Evolutionary conservation across 306 rosid genomes (phyloP).

Genomic region (Gynostemma pentaphyllum): DNA sequence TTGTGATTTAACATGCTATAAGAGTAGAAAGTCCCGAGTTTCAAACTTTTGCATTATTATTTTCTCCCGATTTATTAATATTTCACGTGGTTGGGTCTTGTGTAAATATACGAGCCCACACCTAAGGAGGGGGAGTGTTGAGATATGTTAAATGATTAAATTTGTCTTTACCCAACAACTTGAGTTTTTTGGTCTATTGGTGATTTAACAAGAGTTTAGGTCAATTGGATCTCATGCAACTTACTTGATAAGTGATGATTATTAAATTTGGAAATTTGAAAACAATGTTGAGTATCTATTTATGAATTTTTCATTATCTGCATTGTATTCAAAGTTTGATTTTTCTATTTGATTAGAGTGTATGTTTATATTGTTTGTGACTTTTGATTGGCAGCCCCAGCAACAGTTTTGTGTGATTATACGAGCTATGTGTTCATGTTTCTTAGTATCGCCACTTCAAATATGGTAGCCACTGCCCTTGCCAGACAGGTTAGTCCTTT

Average conservation of each 20-base stretch:
- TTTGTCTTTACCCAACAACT: no score
- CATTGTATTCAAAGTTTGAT: neutral
- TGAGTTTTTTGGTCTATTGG: neutral
- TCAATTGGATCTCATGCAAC: neutral
- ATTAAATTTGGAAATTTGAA: neutral
- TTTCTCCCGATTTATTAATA: no score
- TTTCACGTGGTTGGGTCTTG: no score
- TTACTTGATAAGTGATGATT: neutral
- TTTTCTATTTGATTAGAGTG: neutral
- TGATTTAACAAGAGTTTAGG: neutral
- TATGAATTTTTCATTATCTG: neutral
- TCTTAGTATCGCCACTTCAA: constrained; percentile 83
- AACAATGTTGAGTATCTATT: neutral
- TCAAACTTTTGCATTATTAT: no score
- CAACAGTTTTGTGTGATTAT: constrained; percentile 74
- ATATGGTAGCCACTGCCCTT: constrained; percentile 89
- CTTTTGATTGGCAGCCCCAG: constrained; percentile 53
- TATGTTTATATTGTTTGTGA: neutral
- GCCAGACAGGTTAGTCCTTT: constrained; percentile 50
- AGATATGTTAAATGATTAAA: no score
- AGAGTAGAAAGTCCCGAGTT: no score
- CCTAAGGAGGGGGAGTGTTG: no score
- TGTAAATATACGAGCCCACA: no score
- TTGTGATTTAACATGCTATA: no score
- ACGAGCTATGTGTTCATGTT: constrained; percentile 76